Evolutionary conservation across 768 basidiomycete genomes (phyloP).

Genomic region (Tulasnella sp.): DNA sequence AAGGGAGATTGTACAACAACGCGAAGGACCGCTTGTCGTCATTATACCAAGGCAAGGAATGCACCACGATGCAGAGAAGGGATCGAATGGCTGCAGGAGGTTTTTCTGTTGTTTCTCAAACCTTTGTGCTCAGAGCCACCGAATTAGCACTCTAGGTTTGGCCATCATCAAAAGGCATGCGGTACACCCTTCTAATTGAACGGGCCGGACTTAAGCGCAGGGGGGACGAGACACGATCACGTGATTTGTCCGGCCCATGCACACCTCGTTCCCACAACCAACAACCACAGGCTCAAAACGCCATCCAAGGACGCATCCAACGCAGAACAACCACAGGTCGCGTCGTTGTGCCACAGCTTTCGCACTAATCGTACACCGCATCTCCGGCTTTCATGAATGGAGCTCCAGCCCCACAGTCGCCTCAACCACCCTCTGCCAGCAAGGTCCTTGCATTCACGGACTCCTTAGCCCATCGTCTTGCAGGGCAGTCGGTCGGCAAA

Average conservation of each 20-base stretch:
- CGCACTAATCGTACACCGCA: not conserved
- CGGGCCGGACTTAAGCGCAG: no score
- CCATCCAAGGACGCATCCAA: not conserved
- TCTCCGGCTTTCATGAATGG: not conserved
- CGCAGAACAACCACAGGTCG: not conserved
- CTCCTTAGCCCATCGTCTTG: constrained; percentile 65
- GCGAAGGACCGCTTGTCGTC: no score
- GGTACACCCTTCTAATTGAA: no score
- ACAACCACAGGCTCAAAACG: not conserved
- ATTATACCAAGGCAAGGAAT: no score
- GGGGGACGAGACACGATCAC: not conserved
- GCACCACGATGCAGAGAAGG: no score
- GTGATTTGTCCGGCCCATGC: not conserved
- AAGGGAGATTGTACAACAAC: not conserved
- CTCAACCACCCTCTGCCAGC: not conserved
- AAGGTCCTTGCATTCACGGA: not conserved
- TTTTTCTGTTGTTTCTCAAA: no score
- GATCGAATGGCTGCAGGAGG: no score
- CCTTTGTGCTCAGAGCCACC: no score
- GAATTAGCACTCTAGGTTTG: no score
- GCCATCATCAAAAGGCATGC: no score
- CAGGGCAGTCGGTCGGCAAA: constrained; percentile 85
- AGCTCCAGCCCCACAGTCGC: not conserved
- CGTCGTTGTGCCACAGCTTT: not conserved
- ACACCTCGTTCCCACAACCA: not conserved